Percentiles rank a stretch among this genome's conserved stretches.
Conservation (phyloP, 2,329 filamentous ascomycete genomes). For the Diaporthe australafricana region DNA sequence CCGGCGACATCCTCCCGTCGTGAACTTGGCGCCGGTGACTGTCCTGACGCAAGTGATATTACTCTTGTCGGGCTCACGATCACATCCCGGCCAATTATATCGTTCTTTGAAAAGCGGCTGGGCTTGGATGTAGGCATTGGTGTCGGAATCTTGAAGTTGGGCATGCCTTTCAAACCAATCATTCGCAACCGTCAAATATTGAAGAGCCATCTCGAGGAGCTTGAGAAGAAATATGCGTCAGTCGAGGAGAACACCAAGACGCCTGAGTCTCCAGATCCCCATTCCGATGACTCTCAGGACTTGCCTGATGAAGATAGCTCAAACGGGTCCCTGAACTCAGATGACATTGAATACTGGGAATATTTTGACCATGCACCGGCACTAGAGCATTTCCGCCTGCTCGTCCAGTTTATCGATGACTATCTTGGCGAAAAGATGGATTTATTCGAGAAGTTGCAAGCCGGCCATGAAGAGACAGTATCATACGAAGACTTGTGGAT, state of each 20-base stretch:
- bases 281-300: too few relatives aligned
- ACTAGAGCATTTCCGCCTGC: background rate
- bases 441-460: background rate
- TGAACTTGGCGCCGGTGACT: too few relatives aligned
- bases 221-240: background rate
- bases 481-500: background rate
- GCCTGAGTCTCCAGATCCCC: too few relatives aligned
- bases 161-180: background rate
- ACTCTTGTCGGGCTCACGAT: background rate
- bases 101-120: background rate
- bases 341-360: background rate
- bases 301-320: background rate
- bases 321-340: background rate
- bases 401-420: background rate
- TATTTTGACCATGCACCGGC: background rate
- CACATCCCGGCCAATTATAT: background rate
- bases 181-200: background rate
- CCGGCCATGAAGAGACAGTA: background rate
- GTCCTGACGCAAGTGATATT: background rate
- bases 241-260: fast-evolving
- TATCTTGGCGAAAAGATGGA: background rate
- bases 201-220: background rate
- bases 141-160: background rate
- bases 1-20: too few relatives aligned
- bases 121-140: fast-evolving